Evolutionary conservation across 371 early-diverging fungal species (phyloP), one percentile per base, ranked within the genome.

Genomic region (Dinochytrium kinnereticum): DNA sequence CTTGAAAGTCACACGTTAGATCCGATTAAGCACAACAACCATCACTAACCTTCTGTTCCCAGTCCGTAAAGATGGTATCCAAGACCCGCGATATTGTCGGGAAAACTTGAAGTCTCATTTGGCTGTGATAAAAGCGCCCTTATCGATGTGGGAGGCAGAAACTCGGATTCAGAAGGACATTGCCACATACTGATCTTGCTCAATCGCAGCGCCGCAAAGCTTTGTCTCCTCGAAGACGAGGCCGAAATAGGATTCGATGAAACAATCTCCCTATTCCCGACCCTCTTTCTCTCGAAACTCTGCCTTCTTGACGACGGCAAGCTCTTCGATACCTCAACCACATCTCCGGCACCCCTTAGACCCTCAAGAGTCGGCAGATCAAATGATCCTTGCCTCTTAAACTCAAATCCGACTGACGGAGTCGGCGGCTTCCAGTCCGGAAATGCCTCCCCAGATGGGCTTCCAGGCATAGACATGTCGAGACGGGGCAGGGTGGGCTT

Each of bases 61-160:
- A 82, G 72, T 15, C 73, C 59, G 70, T 36, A 74, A 17, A 82
- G 59, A 1, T 61, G 72, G 39, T 75, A 68, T 7, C 82, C 80
- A 0, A 82, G 53, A 1, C 67, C 77, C 15, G 80, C 72, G 1
- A 82, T 64, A 15, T 64, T 68, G 31, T 80, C 80, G 13, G 40
- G 19, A 36, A 33, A 61, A 24, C 76, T 74, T 13, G 55, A 28
- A 21, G 73, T 30, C 33, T 67, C 64, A 26, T n/a, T 21, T 21
- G 75, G 26, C 31, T 39, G 61, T 7, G 34, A 28, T 10, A 61
- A 33, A 33, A 61, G 31, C 2, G 34, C 61, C 34, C 61, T 30
- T 26, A 55, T 38, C 2, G 66, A 69, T 2, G 2, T 69, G n/a
- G 78, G 80, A 0, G 82, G 79, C 21, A 76, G 73, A 59, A 78